Evolutionary conservation across 2,329 filamentous ascomycete genomes (phyloP).

Genomic region (Trichophaea hybrida): DNA sequence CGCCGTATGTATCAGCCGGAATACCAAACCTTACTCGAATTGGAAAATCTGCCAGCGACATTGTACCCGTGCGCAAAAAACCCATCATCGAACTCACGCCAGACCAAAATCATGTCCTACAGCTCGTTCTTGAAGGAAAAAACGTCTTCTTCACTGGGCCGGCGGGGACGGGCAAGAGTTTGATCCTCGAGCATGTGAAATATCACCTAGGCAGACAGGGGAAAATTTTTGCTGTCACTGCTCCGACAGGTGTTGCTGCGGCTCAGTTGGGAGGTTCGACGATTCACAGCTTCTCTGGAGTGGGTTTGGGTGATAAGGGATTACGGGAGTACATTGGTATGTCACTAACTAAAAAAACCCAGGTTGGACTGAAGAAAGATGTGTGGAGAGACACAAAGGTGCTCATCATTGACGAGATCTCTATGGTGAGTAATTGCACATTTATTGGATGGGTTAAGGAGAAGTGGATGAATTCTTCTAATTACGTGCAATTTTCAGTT

Average conservation of each 20-base stretch:
- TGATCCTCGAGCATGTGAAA: conserved; percentile 40
- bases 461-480: neutral
- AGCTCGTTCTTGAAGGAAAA: conserved; percentile 37
- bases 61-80: neutral
- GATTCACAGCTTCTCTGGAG: conserved; percentile 44
- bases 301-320: conserved; percentile 36
- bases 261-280: conserved; percentile 44
- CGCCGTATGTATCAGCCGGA: no score
- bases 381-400: neutral
- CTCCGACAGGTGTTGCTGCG: conserved; percentile 47
- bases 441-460: neutral
- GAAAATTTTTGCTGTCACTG: conserved; percentile 38
- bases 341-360: neutral
- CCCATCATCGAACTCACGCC: conserved; percentile 30
- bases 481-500: neutral
- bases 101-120: conserved; percentile 39
- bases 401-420: conserved; percentile 51
- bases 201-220: conserved; percentile 30
- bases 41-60: neutral
- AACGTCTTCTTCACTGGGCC: conserved; percentile 54
- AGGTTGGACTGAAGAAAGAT: neutral
- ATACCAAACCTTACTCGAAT: neutral
- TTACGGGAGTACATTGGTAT: neutral
- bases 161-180: conserved; percentile 47
- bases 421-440: conserved; percentile 36